phyloP scores from a whole-genome alignment of 257 asterid genomes.

The Solanum chiquidenum region DNA sequence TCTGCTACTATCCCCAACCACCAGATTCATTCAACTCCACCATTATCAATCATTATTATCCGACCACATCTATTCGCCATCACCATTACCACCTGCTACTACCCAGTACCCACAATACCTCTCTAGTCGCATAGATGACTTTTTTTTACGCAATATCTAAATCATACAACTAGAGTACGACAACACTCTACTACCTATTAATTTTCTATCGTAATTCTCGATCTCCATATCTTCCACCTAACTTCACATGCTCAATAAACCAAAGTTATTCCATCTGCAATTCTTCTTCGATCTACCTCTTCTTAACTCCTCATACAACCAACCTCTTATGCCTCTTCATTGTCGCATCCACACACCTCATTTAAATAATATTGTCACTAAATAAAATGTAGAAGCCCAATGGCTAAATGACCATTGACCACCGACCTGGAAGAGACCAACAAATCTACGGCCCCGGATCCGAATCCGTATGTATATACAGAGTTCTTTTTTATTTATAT shows the following conservation, averaged over 20 bases:
- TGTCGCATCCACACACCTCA: not conserved
- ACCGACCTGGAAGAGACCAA: not conserved
- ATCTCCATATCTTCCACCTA: fast-evolving
- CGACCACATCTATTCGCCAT: no score
- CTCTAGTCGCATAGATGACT: not conserved
- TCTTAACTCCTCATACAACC: not conserved
- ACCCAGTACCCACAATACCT: not conserved
- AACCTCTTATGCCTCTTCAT: not conserved
- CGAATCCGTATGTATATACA: not conserved
- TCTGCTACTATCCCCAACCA: not conserved
- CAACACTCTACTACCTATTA: not conserved
- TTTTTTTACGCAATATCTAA: not conserved
- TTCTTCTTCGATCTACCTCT: fast-evolving
- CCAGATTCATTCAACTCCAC: no score
- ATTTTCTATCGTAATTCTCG: fast-evolving
- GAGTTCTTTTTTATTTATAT: not conserved
- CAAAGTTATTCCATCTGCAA: not conserved
- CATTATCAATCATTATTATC: no score
- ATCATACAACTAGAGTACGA: not conserved
- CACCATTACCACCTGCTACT: not conserved
- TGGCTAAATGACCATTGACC: not conserved
- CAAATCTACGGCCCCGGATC: not conserved
- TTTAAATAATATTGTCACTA: not conserved
- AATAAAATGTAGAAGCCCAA: not conserved
- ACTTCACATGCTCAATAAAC: fast-evolving